A percentile compares a stretch with the other conserved stretches of the same genome.
These are phyloP conservation scores for Aspergillus clavatus DNA, from an alignment of 2,329 filamentous ascomycete genomes.

Conservation along the genomic window DNA sequence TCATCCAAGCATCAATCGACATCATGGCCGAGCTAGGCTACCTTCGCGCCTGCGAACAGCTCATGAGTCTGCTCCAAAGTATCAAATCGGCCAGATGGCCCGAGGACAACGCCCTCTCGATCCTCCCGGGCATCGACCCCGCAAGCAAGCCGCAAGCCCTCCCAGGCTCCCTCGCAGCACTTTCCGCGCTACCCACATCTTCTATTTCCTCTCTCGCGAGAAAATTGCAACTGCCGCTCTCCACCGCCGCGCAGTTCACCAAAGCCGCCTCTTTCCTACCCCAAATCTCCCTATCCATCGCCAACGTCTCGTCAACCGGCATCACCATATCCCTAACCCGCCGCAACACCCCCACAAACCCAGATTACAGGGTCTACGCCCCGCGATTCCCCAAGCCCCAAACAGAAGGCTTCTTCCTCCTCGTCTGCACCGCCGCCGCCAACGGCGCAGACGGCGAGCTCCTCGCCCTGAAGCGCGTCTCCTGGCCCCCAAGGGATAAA, in stretches of 20 bases:
- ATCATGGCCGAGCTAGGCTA: conserved; percentile 86
- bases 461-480: conserved; percentile 77
- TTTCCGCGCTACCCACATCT: conserved; percentile 26
- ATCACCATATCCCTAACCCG: conserved; percentile 58
- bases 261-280: conserved; percentile 66
- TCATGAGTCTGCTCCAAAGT: conserved; percentile 82
- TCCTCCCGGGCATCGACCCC: conserved; percentile 65
- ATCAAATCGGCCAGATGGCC: conserved; percentile 94
- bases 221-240: conserved; percentile 25
- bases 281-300: conserved; percentile 58
- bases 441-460: conserved; percentile 63
- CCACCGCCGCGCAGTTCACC: conserved; percentile 34
- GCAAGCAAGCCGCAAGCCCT: conserved; percentile 23
- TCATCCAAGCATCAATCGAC: conserved; percentile 92
- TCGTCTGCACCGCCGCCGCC: conserved; percentile 53
- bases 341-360: conserved; percentile 59
- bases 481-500: conserved; percentile 55
- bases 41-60: conserved; percentile 68
- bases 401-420: conserved; percentile 85
- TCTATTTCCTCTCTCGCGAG: conserved; percentile 24
- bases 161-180: conserved; percentile 27
- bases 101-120: conserved; percentile 68
- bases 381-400: conserved; percentile 91
- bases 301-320: conserved; percentile 57
- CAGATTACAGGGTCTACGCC: conserved; percentile 73